Evolutionary conservation across 2,329 filamentous ascomycete species (phyloP).

Genomic region (Ophidiomyces ophidiicola): DNA sequence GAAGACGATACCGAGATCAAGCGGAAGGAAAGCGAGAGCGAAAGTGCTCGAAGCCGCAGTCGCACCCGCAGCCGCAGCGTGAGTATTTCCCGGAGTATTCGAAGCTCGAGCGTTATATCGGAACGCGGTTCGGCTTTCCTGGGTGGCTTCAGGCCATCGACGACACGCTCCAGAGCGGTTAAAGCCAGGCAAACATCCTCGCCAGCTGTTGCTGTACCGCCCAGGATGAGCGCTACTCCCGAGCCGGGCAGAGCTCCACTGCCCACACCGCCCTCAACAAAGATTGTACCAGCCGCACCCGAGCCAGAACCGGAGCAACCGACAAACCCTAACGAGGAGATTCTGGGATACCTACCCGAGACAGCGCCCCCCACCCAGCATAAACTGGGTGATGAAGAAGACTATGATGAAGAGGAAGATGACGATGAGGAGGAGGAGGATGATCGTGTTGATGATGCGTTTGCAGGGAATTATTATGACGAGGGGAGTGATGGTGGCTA

Average conservation of each 20-base stretch:
- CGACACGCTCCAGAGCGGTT: not conserved
- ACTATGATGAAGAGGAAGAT: slow-evolving; percentile 21
- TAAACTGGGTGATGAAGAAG: slow-evolving; percentile 19
- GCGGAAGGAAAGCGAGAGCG: slow-evolving; percentile 17
- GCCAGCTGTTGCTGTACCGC: slow-evolving; percentile 14
- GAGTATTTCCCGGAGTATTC: slow-evolving; percentile 18
- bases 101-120: slow-evolving; percentile 13
- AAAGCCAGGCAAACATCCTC: not conserved
- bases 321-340: slow-evolving; percentile 19
- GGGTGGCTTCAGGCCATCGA: not conserved
- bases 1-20: slow-evolving; percentile 24
- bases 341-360: slow-evolving; percentile 18
- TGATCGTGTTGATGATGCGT: slow-evolving; percentile 26
- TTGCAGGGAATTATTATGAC: slow-evolving; percentile 27
- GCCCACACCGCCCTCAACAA: not conserved
- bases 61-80: slow-evolving; percentile 24
- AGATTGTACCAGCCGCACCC: slow-evolving; percentile 17
- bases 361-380: slow-evolving; percentile 15
- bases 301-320: slow-evolving; percentile 11
- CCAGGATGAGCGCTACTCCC: slow-evolving; percentile 13
- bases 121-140: slow-evolving; percentile 13
- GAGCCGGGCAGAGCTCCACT: slow-evolving; percentile 1
- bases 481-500: slow-evolving; percentile 28
- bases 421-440: slow-evolving; percentile 25
- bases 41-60: slow-evolving; percentile 5